Conservation (phyloP, 768 basidiomycete species). For the Mycena galericulata region DNA sequence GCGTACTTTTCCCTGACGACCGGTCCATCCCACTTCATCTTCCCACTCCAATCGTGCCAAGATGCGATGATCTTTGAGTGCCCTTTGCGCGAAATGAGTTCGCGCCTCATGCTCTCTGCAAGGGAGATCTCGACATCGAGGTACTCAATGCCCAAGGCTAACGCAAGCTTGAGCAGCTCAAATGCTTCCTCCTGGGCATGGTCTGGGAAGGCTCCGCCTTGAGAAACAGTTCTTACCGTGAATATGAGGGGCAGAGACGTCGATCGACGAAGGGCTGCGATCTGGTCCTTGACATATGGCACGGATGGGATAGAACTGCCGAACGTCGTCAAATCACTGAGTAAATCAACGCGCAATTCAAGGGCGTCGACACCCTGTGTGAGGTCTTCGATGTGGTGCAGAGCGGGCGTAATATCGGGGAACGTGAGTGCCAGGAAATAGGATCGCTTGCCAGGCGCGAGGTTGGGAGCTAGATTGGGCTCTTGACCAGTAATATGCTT, state of each 20-base stretch:
- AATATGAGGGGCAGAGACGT: constrained; percentile 91
- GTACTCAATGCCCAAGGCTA: constrained; percentile 91
- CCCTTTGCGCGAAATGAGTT: constrained; percentile 73
- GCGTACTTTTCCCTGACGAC: constrained; percentile 77
- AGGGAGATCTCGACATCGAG: constrained; percentile 91
- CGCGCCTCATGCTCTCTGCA: constrained; percentile 70
- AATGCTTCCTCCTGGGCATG: constrained; percentile 76
- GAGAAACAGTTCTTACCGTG: constrained; percentile 88
- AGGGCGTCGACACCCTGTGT: constrained; percentile 90
- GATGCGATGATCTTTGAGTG: constrained; percentile 88
- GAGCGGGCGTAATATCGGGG: constrained; percentile 82
- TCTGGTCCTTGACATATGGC: constrained; percentile 83
- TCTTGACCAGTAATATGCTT: constrained; percentile 81
- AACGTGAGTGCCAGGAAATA: constrained; percentile 96
- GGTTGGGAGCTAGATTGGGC: constrained; percentile 72
- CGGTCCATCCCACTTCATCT: constrained; percentile 82
- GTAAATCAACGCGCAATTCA: constrained; percentile 93
- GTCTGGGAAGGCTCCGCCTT: constrained; percentile 95
- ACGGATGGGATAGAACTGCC: constrained; percentile 71
- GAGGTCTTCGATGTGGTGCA: constrained; percentile 77
- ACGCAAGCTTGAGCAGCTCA: constrained; percentile 79
- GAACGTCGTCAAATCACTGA: constrained; percentile 63
- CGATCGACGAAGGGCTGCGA: constrained; percentile 80
- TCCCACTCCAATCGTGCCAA: constrained; percentile 95
- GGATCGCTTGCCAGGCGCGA: constrained; percentile 69